These are phyloP conservation scores for Serpula lacrymans DNA, from an alignment of 768 basidiomycete genomes.

Conservation along the genomic window DNA sequence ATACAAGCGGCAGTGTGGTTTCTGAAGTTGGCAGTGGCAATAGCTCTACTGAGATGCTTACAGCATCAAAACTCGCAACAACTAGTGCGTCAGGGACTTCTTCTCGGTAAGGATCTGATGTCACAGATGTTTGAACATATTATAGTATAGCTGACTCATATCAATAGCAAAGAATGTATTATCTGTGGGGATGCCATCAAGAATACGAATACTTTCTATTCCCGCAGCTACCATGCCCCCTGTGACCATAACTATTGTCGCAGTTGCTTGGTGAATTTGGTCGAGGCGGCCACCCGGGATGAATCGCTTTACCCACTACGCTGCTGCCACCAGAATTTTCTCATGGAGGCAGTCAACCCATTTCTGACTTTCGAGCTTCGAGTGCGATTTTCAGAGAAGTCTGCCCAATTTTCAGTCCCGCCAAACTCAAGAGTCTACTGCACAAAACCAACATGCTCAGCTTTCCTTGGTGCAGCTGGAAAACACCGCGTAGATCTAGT, in stretches of 20 bases:
- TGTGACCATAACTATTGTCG: conserved; percentile 48
- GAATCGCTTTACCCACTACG: conserved; percentile 51
- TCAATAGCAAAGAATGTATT: conserved; percentile 37
- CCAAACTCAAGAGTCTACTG: conserved; percentile 47
- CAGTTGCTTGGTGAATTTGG: conserved; percentile 40
- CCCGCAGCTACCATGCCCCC: conserved; percentile 34
- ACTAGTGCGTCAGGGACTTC: too few species aligned
- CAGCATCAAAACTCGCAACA: too few species aligned
- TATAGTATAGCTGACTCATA: too few species aligned
- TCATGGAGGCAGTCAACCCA: conserved; percentile 18
- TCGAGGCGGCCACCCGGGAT: conserved; percentile 40
- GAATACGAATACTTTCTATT: too few species aligned
- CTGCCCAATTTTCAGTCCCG: conserved; percentile 42
- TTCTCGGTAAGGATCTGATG: too few species aligned
- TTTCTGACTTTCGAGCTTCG: conserved; percentile 28
- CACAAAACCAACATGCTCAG: conserved; percentile 46
- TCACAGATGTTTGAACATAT: too few species aligned
- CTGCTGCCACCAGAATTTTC: conserved; percentile 43
- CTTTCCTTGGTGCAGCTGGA: conserved; percentile 46
- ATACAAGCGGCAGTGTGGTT: too few species aligned
- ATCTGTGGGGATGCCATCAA: conserved; percentile 38
- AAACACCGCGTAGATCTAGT: conserved; percentile 13
- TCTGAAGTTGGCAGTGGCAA: too few species aligned
- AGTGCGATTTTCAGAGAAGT: conserved; percentile 38
- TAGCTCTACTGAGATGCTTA: too few species aligned